Evolutionary conservation across 2,329 filamentous ascomycete genomes (phyloP).

Genomic region (Diaporthe nobilis): DNA sequence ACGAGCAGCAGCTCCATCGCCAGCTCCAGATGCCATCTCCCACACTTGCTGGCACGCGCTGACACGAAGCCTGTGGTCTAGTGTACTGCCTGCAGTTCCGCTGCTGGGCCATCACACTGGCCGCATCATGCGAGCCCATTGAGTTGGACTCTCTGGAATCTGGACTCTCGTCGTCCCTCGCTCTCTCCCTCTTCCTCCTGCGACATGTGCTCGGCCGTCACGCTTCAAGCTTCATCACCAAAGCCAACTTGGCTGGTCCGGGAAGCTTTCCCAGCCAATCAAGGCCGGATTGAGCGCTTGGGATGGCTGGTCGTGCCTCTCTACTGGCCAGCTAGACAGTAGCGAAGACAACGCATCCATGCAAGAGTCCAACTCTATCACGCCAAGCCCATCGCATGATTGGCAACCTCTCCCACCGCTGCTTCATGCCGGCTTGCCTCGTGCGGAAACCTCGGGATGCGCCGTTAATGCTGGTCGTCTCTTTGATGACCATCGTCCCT

Average conservation of each 20-base stretch:
- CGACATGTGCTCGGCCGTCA: conserved; percentile 44
- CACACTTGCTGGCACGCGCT: conserved; percentile 7
- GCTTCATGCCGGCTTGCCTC: conserved; percentile 21
- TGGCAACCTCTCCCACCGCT: conserved; percentile 34
- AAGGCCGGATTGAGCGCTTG: conserved; percentile 44
- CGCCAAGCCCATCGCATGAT: conserved; percentile 35
- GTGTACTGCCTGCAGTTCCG: conserved; percentile 29
- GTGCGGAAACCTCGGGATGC: conserved; percentile 37
- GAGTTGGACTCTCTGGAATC: conserved; percentile 43
- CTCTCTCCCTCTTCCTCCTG: conserved; percentile 20
- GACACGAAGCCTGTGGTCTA: background rate
- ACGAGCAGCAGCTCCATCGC: conserved; percentile 32
- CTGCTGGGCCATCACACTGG: conserved; percentile 60
- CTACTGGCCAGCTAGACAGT: conserved; percentile 47
- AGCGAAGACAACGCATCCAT: conserved; percentile 61
- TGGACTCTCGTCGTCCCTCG: conserved; percentile 40
- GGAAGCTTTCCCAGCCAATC: conserved; percentile 60
- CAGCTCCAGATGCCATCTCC: conserved; percentile 5
- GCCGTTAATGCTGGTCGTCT: conserved; percentile 19
- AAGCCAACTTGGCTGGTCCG: conserved; percentile 55
- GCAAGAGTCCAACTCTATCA: conserved; percentile 49
- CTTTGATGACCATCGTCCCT: background rate
- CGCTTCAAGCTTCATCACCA: conserved; percentile 28
- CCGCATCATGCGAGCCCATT: conserved; percentile 49
- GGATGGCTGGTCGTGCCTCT: conserved; percentile 31